Evolutionary conservation across 495 filamentous ascomycete species (phyloP).

Genomic region (Elaphomyces granulatus): DNA sequence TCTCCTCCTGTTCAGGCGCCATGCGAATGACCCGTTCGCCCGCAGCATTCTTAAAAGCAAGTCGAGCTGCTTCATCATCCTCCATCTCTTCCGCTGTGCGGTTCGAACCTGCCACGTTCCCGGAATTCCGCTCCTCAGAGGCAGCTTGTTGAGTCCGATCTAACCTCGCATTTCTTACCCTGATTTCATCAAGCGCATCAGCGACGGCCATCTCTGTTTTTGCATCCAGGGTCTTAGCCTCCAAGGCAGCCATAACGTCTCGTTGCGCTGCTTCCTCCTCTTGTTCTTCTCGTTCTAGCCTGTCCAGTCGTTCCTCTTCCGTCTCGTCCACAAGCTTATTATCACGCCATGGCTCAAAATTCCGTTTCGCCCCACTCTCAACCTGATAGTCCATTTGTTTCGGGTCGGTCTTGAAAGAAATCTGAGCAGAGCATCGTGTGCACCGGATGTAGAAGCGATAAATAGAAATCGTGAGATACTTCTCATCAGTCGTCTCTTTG

Average conservation of each 20-base stretch:
- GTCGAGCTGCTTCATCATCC: constrained; percentile 69
- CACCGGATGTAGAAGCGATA: constrained; percentile 94
- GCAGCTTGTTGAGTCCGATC: constrained; percentile 53
- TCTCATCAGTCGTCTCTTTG: constrained; percentile 87
- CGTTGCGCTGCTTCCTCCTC: constrained; percentile 40
- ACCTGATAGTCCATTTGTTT: constrained; percentile 87
- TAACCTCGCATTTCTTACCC: constrained; percentile 75
- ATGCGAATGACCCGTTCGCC: constrained; percentile 39
- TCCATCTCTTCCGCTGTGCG: constrained; percentile 56
- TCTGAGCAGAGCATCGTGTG: constrained; percentile 75
- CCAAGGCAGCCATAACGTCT: constrained; percentile 66
- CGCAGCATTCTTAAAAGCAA: constrained; percentile 56
- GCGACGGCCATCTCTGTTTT: constrained; percentile 95
- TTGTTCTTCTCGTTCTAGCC: constrained; percentile 63
- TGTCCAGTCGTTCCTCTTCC: constrained; percentile 75
- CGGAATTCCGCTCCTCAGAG: constrained; percentile 32
- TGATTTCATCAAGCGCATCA: constrained; percentile 90
- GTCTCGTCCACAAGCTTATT: constrained; percentile 45
- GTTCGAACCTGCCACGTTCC: constrained; percentile 28
- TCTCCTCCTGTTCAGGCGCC: constrained; percentile 34
- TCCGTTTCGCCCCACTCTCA: constrained; percentile 76
- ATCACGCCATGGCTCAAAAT: constrained; percentile 81
- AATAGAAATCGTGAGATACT: constrained; percentile 78
- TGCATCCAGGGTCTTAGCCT: constrained; percentile 78
- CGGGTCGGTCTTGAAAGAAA: constrained; percentile 90